phyloP scores from a whole-genome alignment of 2,329 filamentous ascomycete genomes.

The Tolypocladium sp. region DNA sequence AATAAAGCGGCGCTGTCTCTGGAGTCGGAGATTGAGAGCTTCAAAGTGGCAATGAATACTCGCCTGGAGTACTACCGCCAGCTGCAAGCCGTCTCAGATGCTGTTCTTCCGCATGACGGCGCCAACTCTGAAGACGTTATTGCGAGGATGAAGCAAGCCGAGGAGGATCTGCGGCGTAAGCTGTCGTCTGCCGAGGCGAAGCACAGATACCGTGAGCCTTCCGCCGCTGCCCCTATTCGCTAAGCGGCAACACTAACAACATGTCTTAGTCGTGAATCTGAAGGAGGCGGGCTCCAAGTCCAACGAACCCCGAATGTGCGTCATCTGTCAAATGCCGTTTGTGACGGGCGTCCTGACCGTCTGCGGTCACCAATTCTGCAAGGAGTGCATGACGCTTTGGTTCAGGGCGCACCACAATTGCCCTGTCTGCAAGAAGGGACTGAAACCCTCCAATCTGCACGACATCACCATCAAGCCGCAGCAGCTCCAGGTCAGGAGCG shows the following conservation, averaged over 20 bases:
- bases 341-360: slow-evolving; percentile 73
- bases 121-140: slow-evolving; percentile 42
- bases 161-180: slow-evolving; percentile 40
- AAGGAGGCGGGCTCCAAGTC: slow-evolving; percentile 51
- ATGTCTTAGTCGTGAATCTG: slow-evolving; percentile 37
- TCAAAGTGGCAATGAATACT: slow-evolving; percentile 72
- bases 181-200: slow-evolving; percentile 61
- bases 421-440: slow-evolving; percentile 69
- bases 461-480: slow-evolving; percentile 77
- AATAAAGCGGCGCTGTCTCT: slow-evolving; percentile 36
- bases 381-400: slow-evolving; percentile 77
- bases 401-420: slow-evolving; percentile 66
- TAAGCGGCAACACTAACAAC: slow-evolving; percentile 3
- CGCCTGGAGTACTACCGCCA: slow-evolving; percentile 86
- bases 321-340: slow-evolving; percentile 76
- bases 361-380: slow-evolving; percentile 89
- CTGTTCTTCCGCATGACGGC: slow-evolving; percentile 66
- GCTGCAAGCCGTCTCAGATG: slow-evolving; percentile 84
- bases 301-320: slow-evolving; percentile 61
- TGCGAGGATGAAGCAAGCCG: slow-evolving; percentile 16
- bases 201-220: slow-evolving; percentile 55
- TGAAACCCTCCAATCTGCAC: slow-evolving; percentile 63
- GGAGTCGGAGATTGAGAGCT: slow-evolving; percentile 66
- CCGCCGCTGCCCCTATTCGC: neutral
- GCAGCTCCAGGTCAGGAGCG: slow-evolving; percentile 55